Base-by-base conservation (phyloP, 1,139 yeast genomes). In the Candida sp. region DNA sequence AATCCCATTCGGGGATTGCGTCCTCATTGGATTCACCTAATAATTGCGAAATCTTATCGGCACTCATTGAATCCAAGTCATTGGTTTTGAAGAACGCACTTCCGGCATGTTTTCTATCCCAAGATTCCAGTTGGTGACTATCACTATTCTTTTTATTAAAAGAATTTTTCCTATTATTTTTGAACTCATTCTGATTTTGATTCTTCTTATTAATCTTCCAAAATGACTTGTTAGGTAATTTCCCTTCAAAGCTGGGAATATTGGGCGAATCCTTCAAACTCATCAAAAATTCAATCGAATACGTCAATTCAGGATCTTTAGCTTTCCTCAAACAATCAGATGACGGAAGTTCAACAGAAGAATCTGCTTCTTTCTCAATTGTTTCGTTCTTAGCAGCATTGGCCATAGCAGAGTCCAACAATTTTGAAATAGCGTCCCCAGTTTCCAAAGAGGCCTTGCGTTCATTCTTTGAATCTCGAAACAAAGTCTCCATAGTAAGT, bases 1-100 rank as follows among this genome's bases (percentile, higher is more conserved):
- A 55, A 52, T 75, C 73, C 84, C 84, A 81, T 44, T 75, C 82
- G 0, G 82, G 81, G 5, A 68, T 68, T n/a, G 55, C 67, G 41
- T 72, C 79, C 25, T 73, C 75, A 12, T 65, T 70, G 2, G 60
- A 64, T 41, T 72, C 75, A 9, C 67, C 73, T 43, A 67, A 53
- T 32, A 66, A 56, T 45, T 63, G 67, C 6, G 66, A 57, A 36
- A 66, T 63, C 44, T 60, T 65, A 30, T 63, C 73, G 9, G 52
- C 44, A 11, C 65, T 57, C 49, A 65, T 54, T 27, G 57, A 45
- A 46, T 64, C 73, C 39, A 65, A 51, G 35, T 63, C 73, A 36
- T 52, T 51, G 15, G 45, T 44, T 38, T 52, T 61, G 43, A 41
- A 46, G 42, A 57, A 60, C 3, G 61, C 64, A 22, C 58, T 53